Evolutionary conservation across 768 basidiomycete species (phyloP).

Genomic region (Lactifluus echinatus): DNA sequence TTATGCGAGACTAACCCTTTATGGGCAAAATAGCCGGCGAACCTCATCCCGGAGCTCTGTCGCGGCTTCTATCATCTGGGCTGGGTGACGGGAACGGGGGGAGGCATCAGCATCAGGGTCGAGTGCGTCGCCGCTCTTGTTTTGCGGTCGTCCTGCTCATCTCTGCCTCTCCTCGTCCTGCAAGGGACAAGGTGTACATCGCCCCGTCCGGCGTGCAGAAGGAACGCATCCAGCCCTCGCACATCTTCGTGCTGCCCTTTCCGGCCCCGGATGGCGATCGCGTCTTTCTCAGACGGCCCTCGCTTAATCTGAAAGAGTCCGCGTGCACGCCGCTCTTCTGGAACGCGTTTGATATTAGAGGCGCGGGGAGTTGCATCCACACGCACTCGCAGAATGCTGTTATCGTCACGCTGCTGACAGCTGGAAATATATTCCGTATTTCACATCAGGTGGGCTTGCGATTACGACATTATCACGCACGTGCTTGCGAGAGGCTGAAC

Average conservation of each 20-base stretch:
- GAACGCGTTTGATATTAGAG: conserved; percentile 77
- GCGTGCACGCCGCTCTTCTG: conserved; percentile 89
- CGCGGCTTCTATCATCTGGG: conserved; percentile 77
- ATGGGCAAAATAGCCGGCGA: conserved; percentile 57
- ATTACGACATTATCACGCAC: neutral
- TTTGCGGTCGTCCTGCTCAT: neutral
- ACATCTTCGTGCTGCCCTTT: conserved; percentile 84
- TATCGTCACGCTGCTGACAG: conserved; percentile 77
- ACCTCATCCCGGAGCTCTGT: conserved; percentile 82
- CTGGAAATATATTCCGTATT: conserved; percentile 61
- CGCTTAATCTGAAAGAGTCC: conserved; percentile 66
- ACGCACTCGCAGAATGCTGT: conserved; percentile 89
- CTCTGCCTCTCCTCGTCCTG: neutral
- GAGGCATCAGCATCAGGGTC: conserved; percentile 65
- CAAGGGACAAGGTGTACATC: conserved; percentile 71
- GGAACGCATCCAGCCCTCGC: conserved; percentile 71
- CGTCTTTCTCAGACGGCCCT: conserved; percentile 69
- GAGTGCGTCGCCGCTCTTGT: conserved; percentile 36
- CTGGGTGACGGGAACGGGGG: conserved; percentile 89
- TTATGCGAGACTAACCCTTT: neutral
- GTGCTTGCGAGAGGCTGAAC: neutral
- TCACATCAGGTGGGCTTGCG: conserved; percentile 60
- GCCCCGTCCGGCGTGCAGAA: conserved; percentile 90
- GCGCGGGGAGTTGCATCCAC: conserved; percentile 82
- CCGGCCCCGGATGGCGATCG: conserved; percentile 63